Percentiles rank a stretch among this genome's conserved stretches.
Conservation (phyloP, 805 yeast genomes). For the Grigorovia transvaalensis region DNA sequence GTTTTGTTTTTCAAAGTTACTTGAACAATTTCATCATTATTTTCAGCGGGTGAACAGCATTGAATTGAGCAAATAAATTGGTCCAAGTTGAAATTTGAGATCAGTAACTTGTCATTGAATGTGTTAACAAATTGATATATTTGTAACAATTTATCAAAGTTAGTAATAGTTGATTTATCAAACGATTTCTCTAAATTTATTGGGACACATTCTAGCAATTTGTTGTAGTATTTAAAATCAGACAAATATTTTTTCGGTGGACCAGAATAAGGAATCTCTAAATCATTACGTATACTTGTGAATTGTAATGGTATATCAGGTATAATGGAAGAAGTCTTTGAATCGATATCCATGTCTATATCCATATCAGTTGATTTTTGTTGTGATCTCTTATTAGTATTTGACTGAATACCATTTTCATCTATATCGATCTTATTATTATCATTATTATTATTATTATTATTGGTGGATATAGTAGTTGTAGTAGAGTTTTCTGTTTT, state of each 20-base stretch:
- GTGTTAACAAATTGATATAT: constrained; percentile 25
- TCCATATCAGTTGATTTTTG: neutral
- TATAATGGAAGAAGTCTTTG: neutral
- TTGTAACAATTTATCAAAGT: constrained; percentile 20
- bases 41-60: constrained; percentile 22
- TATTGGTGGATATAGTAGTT: too few relatives aligned
- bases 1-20: constrained; percentile 4
- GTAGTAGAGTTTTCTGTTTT: neutral
- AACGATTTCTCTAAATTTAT: neutral
- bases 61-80: constrained; percentile 22
- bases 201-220: constrained; percentile 16
- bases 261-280: constrained; percentile 17
- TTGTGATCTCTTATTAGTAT: neutral
- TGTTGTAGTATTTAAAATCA: constrained; percentile 14
- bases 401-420: neutral
- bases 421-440: neutral
- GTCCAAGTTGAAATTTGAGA: constrained; percentile 23
- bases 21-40: constrained; percentile 20
- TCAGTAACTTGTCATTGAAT: constrained; percentile 16
- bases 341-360: neutral
- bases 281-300: constrained; percentile 21
- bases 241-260: constrained; percentile 12
- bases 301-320: constrained; percentile 5
- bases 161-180: constrained; percentile 4
- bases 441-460: neutral